Evolutionary conservation across 1,284 basidiomycete genomes (phyloP).

Genomic region (Neonothopanus nambi): DNA sequence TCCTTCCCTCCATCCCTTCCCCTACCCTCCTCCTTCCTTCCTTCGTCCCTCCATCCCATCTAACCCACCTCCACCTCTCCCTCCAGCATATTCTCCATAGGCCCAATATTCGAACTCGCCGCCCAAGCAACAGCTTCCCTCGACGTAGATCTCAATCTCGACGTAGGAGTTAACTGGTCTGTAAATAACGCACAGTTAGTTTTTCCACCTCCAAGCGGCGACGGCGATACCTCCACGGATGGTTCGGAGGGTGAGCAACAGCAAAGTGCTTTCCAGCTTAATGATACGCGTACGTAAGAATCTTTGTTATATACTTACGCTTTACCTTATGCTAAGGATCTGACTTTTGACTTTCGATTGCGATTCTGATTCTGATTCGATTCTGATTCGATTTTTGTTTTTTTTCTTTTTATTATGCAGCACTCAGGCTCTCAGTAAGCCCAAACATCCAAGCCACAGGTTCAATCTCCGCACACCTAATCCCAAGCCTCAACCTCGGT

Average conservation of each 20-base stretch:
- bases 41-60: too few relatives aligned
- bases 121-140: constrained; percentile 14
- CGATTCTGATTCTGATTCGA: too few relatives aligned
- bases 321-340: too few relatives aligned
- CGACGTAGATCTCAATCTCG: constrained; percentile 8
- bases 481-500: constrained; percentile 40
- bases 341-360: too few relatives aligned
- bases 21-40: too few relatives aligned
- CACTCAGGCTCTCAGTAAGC: constrained; percentile 32
- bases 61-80: too few relatives aligned
- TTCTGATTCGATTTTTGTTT: background rate
- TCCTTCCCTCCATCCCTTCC: too few relatives aligned
- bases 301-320: too few relatives aligned
- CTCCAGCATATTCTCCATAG: constrained; percentile 18
- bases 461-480: constrained; percentile 44
- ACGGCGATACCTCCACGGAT: too few relatives aligned
- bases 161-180: constrained; percentile 20
- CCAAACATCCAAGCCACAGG: constrained; percentile 31
- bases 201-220: constrained; percentile 38
- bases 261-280: constrained; percentile 31
- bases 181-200: constrained; percentile 24
- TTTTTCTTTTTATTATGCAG: constrained; percentile 36
- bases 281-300: constrained; percentile 35
- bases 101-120: constrained; percentile 13
- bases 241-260: too few relatives aligned